Evolutionary conservation across 768 basidiomycete genomes (phyloP).

Genomic region (Tricholoma sp.): DNA sequence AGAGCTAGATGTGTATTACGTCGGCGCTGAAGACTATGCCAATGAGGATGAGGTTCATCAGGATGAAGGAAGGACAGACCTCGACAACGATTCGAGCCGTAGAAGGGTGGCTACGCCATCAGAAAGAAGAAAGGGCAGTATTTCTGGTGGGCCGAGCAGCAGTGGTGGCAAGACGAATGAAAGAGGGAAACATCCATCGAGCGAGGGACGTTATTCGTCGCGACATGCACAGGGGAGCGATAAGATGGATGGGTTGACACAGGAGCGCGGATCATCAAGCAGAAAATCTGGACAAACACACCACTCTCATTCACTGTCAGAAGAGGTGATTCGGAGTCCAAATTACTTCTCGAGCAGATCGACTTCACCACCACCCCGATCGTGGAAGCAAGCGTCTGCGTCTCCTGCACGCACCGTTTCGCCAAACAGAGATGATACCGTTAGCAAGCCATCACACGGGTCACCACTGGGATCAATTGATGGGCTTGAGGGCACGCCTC

Average conservation of each 20-base stretch:
- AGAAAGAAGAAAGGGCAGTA: neutral
- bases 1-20: constrained; percentile 43
- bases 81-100: neutral
- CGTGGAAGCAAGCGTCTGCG: constrained; percentile 15
- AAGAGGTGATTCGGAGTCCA: neutral
- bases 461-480: neutral
- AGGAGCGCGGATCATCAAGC: constrained; percentile 5
- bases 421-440: neutral
- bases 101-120: neutral
- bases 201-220: neutral
- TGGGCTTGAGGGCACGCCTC: constrained; percentile 4
- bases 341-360: neutral
- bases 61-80: neutral
- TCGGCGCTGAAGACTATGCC: constrained; percentile 32
- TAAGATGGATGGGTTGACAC: neutral
- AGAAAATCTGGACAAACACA: constrained; percentile 5
- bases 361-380: neutral
- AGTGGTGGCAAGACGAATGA: constrained; percentile 1
- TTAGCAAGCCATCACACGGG: neutral
- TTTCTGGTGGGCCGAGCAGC: neutral
- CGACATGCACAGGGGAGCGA: neutral
- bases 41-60: constrained; percentile 14
- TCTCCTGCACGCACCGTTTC: constrained; percentile 19
- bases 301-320: constrained; percentile 7
- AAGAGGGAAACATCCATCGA: neutral